Base-by-base conservation (phyloP, 129 eudicot species). In the Deinandra increscens region DNA sequence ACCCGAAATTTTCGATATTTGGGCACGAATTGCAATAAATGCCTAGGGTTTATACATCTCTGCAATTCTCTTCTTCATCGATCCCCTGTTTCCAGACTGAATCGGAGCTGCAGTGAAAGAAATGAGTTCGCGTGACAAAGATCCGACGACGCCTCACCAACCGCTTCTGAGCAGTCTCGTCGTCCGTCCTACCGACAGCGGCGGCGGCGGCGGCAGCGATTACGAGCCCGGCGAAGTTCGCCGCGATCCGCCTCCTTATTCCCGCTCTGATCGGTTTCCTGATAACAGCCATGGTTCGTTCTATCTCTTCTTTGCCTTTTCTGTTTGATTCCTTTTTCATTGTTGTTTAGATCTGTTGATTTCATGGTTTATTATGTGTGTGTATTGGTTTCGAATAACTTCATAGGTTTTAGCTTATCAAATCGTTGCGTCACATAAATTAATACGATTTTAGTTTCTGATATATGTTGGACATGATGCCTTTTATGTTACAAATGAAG, bases 221-320 rank as follows among this genome's bases (percentile, higher is more conserved):
- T 91, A 85, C 79, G 97, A 91, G 42, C 91, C 97, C 58, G 97
- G 97, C 37, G 97, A 91, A 76, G 96, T 91, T 49, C 97, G 97
- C 13, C 96, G 81, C 8, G 94, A 84, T 29, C 84, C 86, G 67
- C 90, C 88, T 69, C 84, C 95, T 29, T 81, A 87, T 71, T 69
- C 87, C 7, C 96, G 96, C 29, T 84, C 96, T 41, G 88, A 84
- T 41, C 86, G 89, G 1, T 80, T 72, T 62, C 15, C 69, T 46
- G 89, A 91, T 8, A 72, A 58, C 29, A 75, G 8, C 50, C 85
- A 71, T 69, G 94, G 94, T 90, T 78, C 71, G 88, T 66, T 54
- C 58, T 70, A 49, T 51, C 41, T 23, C 5, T 45, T 54, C 1
- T 37, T 26, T 50, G 7, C n/a, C 0, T 58, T 8, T 34, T 49